Conservation (phyloP, 2,329 filamentous ascomycete species). For the Curvularia sp. region DNA sequence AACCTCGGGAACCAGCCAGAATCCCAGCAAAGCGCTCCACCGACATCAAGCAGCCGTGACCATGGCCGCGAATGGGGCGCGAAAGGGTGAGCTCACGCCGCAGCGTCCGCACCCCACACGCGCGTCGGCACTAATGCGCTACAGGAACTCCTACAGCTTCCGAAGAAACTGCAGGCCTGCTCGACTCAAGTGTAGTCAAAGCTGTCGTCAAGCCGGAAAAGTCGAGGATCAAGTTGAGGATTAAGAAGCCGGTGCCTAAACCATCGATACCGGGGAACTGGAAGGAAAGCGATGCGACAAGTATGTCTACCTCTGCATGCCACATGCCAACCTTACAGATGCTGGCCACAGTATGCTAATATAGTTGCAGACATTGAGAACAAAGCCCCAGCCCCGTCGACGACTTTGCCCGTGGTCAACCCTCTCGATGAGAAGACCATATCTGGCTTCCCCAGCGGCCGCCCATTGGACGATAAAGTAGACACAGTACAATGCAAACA, state of each 20-base stretch:
- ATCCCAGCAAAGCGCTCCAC: constrained; percentile 39
- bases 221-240: constrained; percentile 51
- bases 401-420: constrained; percentile 54
- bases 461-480: constrained; percentile 78
- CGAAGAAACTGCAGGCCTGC: constrained; percentile 24
- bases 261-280: constrained; percentile 73
- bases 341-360: constrained; percentile 15
- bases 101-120: constrained; percentile 21
- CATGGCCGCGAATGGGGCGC: constrained; percentile 50
- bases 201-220: constrained; percentile 50
- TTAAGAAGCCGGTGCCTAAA: constrained; percentile 70
- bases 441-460: constrained; percentile 80
- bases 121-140: constrained; percentile 29
- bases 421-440: constrained; percentile 77
- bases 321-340: not conserved
- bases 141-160: constrained; percentile 29
- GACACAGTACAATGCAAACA: constrained; percentile 87
- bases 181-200: constrained; percentile 43
- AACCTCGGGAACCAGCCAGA: not conserved
- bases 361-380: constrained; percentile 33
- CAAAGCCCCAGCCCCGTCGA: constrained; percentile 31
- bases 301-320: constrained; percentile 52
- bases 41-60: constrained; percentile 40
- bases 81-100: constrained; percentile 44
- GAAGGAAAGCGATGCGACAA: constrained; percentile 70